These are phyloP conservation scores for bread wheat (Triticum aestivum) DNA, from an alignment of 176 grass and related monocot species.

Conservation along the genomic window DNA sequence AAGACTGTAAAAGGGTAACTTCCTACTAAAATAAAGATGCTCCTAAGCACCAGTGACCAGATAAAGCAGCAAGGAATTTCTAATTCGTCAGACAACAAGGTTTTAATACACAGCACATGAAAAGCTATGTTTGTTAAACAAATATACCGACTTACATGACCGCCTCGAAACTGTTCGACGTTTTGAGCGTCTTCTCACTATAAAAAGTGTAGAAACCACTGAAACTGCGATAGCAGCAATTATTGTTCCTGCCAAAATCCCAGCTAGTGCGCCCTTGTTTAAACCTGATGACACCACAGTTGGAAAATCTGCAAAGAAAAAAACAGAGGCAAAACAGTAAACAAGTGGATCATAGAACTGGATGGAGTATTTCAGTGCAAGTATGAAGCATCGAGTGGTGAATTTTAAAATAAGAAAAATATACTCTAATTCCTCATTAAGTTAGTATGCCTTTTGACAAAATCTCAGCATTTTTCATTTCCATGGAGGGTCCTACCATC, in stretches of 20 bases:
- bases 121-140: constrained; percentile 10
- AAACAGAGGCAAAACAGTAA: background rate
- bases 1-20: background rate
- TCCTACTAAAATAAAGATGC: background rate
- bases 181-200: constrained; percentile 60
- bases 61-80: constrained; percentile 6
- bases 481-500: background rate
- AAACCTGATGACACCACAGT: constrained; percentile 45
- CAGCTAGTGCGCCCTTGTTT: constrained; percentile 60
- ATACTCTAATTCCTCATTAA: background rate
- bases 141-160: constrained; percentile 56
- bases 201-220: constrained; percentile 58
- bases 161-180: constrained; percentile 40
- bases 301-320: constrained; percentile 37
- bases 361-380: background rate
- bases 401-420: background rate
- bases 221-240: constrained; percentile 52
- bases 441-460: background rate
- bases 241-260: constrained; percentile 53
- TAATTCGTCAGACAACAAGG: background rate
- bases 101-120: constrained; percentile 3
- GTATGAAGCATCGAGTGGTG: background rate
- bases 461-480: background rate
- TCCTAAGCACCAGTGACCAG: background rate
- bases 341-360: background rate